Evolutionary conservation across 179 eudicot genomes (phyloP), one percentile per base, ranked within the genome.

Genomic region (Gypsophila paniculata): DNA sequence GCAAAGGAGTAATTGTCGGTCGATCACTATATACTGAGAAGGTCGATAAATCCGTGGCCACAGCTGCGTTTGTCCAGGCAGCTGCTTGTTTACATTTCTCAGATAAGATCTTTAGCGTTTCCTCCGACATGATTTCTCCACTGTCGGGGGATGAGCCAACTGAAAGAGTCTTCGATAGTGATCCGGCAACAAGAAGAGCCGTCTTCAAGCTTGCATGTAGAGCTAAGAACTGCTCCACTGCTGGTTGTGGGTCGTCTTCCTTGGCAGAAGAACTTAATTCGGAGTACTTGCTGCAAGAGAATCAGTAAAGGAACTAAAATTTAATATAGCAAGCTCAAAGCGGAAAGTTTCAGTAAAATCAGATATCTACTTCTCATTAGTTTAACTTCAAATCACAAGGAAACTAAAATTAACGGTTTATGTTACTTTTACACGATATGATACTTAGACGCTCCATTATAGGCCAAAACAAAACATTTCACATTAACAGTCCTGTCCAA

Each of bases 261-360:
- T 73, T 82, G 49, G 85, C 80, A 15, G 73, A 78, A 29, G 82
- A 73, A 66, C 81, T 79, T 75, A 91, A 65, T 78, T 91, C 97
- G 2, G 91, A 86, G 80, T 85, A 91, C 71, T 91, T 85, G 80
- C 97, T 92, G 90, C 77, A 74, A 72, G 17, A 39, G 61, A 32
- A 22, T 52, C 17, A 60, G 44, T 46, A 8, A 39, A 22, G 17
- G 38, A 26, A 63, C 76, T 29, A 8, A 52, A 8, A 71, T 10
- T 52, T 32, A 17, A 61, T 18, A 17, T 6, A 15, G 0, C 9
- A 61, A 1, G 15, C 55, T 11, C 48, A 15, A 75, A 34, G 23
- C 19, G 23, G 49, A 14, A 44, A 66, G 44, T 39, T 39, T 8
- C 44, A 39, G 8, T 2, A 39, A 39, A 39, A 39, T 39, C 34